Conservation (phyloP, 202 grass and related monocot species). For the Carex sylvatica region DNA sequence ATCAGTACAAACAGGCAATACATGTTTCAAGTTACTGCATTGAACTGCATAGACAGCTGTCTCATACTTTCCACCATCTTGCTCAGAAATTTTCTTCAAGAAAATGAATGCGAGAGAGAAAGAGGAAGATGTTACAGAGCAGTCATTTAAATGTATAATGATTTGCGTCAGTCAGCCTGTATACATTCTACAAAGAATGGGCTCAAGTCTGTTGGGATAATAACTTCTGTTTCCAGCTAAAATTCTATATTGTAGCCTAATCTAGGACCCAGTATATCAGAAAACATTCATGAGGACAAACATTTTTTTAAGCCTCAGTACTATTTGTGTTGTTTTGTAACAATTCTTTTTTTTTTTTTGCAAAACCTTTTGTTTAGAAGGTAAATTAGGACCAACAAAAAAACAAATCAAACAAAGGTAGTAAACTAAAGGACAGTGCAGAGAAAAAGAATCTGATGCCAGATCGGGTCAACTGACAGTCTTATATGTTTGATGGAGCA, state of each 20-base stretch:
- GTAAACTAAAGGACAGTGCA: not conserved
- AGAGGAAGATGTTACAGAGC: not conserved
- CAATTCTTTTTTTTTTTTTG: not conserved
- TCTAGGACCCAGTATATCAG: not conserved
- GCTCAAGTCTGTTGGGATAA: not conserved
- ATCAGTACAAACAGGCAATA: slow-evolving; percentile 82
- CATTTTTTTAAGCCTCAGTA: not conserved
- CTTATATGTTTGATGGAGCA: not conserved
- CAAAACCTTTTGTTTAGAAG: slow-evolving; percentile 15
- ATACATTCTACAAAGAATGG: not conserved
- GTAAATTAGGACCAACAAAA: slow-evolving; percentile 7
- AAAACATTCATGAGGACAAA: slow-evolving; percentile 1
- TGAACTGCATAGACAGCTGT: slow-evolving; percentile 87
- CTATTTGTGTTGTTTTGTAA: not conserved
- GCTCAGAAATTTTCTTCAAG: slow-evolving; percentile 92
- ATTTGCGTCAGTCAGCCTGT: not conserved
- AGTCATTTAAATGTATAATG: not conserved
- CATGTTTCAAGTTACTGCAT: slow-evolving; percentile 87
- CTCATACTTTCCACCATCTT: slow-evolving; percentile 89
- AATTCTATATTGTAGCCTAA: not conserved
- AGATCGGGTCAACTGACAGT: slow-evolving; percentile 23
- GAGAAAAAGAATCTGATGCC: not conserved
- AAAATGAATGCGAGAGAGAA: slow-evolving; percentile 17
- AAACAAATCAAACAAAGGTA: slow-evolving; percentile 14
- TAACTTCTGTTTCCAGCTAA: not conserved